Conservation (phyloP, 2,329 filamentous ascomycete genomes). For the Magnaporthiopsis poae region DNA sequence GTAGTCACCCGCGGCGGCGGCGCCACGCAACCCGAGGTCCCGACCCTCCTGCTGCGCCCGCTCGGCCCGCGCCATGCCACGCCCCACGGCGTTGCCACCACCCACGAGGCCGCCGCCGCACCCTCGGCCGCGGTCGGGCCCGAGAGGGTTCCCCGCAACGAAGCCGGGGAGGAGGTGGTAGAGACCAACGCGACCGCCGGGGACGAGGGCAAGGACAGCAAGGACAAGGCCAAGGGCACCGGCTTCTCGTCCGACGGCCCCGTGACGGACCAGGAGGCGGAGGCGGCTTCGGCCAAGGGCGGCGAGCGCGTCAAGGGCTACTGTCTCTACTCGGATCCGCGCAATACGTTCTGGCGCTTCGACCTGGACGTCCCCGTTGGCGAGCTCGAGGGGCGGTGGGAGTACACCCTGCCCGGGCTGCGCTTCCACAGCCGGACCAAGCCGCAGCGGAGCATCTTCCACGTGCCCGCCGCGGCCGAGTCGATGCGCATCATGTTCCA, state of each 20-base stretch:
- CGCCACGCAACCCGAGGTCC: constrained; percentile 32
- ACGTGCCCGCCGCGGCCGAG: constrained; percentile 70
- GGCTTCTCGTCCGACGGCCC: background rate
- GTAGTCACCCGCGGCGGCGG: constrained; percentile 68
- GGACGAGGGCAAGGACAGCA: constrained; percentile 22
- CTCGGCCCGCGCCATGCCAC: constrained; percentile 20
- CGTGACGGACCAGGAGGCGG: background rate
- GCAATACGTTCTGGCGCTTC: constrained; percentile 89
- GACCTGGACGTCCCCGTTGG: constrained; percentile 69
- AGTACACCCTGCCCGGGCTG: constrained; percentile 63
- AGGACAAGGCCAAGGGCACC: constrained; percentile 21
- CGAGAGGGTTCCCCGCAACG: constrained; percentile 11
- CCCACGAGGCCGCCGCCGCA: background rate
- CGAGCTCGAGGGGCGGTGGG: constrained; percentile 61
- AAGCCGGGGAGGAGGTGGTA: constrained; percentile 21
- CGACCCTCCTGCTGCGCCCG: constrained; percentile 47
- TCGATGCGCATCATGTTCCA: constrained; percentile 99
- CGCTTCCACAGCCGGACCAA: constrained; percentile 49
- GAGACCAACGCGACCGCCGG: constrained; percentile 31
- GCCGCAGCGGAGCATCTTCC: constrained; percentile 60
- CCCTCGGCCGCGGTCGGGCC: constrained; percentile 10
- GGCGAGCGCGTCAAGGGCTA: constrained; percentile 35
- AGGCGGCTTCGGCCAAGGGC: constrained; percentile 17
- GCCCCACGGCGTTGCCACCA: constrained; percentile 1
- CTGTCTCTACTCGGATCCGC: constrained; percentile 54